Evolutionary conservation across 192 early-diverging fungal species (phyloP).

Genomic region (Phlyctochytrium arcticum): DNA sequence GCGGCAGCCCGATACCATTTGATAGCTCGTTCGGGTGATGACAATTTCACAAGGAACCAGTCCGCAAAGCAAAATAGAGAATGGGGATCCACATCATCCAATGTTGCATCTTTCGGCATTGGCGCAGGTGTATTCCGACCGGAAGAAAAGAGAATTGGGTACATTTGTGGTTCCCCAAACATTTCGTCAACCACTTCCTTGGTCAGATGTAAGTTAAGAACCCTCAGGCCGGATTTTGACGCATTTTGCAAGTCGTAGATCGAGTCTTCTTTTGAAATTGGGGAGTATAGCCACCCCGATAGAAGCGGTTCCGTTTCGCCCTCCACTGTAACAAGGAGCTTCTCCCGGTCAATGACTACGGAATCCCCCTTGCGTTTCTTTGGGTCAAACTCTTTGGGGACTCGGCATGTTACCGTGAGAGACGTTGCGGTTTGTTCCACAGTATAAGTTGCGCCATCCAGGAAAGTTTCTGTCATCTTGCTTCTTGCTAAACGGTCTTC

Average conservation of each 20-base stretch:
- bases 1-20: conserved; percentile 28
- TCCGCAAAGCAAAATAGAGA: conserved; percentile 33
- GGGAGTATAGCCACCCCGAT: conserved; percentile 27
- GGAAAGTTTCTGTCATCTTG: too few species aligned
- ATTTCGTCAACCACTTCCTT: background rate
- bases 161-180: background rate
- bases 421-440: background rate
- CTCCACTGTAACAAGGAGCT: conserved; percentile 9
- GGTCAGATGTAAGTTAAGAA: conserved; percentile 23
- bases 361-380: conserved; percentile 5
- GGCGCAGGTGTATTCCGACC: conserved; percentile 6
- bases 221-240: background rate
- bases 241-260: conserved; percentile 11
- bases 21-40: conserved; percentile 14
- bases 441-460: conserved; percentile 18
- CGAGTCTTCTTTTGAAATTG: conserved; percentile 20
- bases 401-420: conserved; percentile 7
- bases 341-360: conserved; percentile 9
- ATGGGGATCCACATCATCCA: conserved; percentile 39
- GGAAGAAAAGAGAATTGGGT: conserved; percentile 16
- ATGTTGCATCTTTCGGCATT: conserved; percentile 7
- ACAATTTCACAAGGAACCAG: conserved; percentile 2
- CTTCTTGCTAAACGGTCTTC: too few species aligned
- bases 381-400: conserved; percentile 5
- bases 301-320: background rate